Conservation (phyloP, 805 yeast species). For the Spathaspora passalidarum region DNA sequence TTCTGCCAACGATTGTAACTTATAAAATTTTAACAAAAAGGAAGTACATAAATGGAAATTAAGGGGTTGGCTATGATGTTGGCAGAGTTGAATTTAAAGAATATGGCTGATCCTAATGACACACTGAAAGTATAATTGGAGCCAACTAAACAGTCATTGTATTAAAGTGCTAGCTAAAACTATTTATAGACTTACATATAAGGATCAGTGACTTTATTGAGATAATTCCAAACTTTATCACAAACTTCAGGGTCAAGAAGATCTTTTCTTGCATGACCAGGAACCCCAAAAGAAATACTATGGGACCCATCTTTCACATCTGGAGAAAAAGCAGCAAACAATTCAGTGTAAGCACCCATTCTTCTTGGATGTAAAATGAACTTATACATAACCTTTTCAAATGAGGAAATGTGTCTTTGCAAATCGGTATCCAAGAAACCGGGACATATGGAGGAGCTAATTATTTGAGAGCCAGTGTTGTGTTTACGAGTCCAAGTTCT, state of each 20-base stretch:
- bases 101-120: no score
- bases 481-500: slow-evolving; percentile 31
- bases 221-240: slow-evolving; percentile 4
- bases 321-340: slow-evolving; percentile 39
- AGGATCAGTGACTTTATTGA: slow-evolving; percentile 4
- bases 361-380: slow-evolving; percentile 18
- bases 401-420: slow-evolving; percentile 15
- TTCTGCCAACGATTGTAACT: no score
- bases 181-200: slow-evolving; percentile 2
- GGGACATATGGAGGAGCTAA: slow-evolving; percentile 38
- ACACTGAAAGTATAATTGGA: no score
- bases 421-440: slow-evolving; percentile 37
- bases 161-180: not conserved
- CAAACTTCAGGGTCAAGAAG: not conserved
- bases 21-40: no score
- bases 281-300: slow-evolving; percentile 33
- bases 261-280: slow-evolving; percentile 3
- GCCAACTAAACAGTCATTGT: no score
- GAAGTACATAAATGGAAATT: no score
- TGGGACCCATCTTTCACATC: slow-evolving; percentile 31
- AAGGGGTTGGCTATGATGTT: no score
- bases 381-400: not conserved
- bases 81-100: no score
- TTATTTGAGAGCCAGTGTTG: slow-evolving; percentile 19
- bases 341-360: slow-evolving; percentile 45